phyloP scores from a whole-genome alignment of 1,284 basidiomycete species.

The Taiwanofungus camphoratus region DNA sequence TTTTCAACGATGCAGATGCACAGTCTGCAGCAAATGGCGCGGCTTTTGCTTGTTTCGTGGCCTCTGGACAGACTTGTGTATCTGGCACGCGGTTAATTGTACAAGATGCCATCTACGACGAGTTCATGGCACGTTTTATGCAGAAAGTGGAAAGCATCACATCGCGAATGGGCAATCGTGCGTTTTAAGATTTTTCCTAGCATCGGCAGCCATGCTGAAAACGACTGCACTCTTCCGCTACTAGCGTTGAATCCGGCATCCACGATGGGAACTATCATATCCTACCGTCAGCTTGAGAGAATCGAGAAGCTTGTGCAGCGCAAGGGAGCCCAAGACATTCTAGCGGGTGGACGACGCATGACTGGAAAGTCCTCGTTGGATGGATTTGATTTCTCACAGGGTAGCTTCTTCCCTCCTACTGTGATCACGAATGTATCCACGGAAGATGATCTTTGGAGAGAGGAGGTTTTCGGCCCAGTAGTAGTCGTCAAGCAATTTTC shows the following conservation, averaged over 20 bases:
- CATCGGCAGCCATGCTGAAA: not conserved
- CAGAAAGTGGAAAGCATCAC: constrained; percentile 59
- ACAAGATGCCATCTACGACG: constrained; percentile 61
- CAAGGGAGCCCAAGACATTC: constrained; percentile 41
- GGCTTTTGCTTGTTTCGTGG: constrained; percentile 78
- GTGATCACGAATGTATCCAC: constrained; percentile 55
- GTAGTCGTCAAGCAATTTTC: constrained; percentile 62
- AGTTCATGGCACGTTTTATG: constrained; percentile 58
- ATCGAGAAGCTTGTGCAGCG: constrained; percentile 53
- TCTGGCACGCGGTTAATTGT: constrained; percentile 72
- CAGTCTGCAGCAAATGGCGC: constrained; percentile 68
- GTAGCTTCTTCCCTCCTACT: constrained; percentile 75
- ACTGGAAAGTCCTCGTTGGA: constrained; percentile 56
- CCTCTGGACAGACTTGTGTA: constrained; percentile 82
- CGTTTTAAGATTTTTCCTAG: constrained; percentile 9
- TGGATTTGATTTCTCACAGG: constrained; percentile 58
- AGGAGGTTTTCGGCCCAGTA: constrained; percentile 80
- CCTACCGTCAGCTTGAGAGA: constrained; percentile 51
- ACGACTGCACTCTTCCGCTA: not conserved
- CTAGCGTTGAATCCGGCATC: constrained; percentile 64
- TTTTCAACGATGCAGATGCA: constrained; percentile 74
- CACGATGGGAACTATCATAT: constrained; percentile 76
- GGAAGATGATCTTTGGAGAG: constrained; percentile 66
- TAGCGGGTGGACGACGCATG: constrained; percentile 64
- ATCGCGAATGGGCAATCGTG: constrained; percentile 70